Percentiles rank a stretch among this genome's conserved stretches.
phyloP scores from a whole-genome alignment of 176 grass and related monocot species.

The Triticum urartu region DNA sequence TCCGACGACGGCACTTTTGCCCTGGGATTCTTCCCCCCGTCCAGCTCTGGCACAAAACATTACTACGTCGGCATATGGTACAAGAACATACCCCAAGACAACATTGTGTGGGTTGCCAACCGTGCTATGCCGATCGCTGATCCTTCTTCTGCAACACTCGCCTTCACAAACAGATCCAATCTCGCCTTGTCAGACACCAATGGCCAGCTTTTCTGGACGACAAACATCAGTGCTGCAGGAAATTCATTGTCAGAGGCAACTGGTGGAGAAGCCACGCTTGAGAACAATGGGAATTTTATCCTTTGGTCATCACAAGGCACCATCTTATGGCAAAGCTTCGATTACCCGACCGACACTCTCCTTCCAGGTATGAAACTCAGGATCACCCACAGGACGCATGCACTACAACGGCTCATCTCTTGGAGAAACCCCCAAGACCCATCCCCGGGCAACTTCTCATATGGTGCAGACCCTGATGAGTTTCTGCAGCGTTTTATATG shows the following conservation, averaged over 20 bases:
- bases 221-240: background rate
- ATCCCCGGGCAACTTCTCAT: constrained; percentile 13
- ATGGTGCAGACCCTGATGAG: constrained; percentile 6
- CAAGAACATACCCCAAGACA: background rate
- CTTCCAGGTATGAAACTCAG: constrained; percentile 29
- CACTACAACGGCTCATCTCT: constrained; percentile 5
- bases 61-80: constrained; percentile 43
- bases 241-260: background rate
- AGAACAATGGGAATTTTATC: constrained; percentile 23
- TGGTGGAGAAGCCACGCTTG: background rate
- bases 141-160: constrained; percentile 4
- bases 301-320: background rate
- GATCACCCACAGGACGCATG: background rate
- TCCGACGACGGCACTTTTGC: constrained; percentile 21
- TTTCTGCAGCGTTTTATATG: constrained; percentile 12
- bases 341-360: constrained; percentile 30
- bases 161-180: constrained; percentile 3
- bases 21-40: constrained; percentile 37
- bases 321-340: constrained; percentile 43
- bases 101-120: constrained; percentile 44
- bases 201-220: constrained; percentile 10
- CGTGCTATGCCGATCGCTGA: constrained; percentile 3
- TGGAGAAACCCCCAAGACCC: constrained; percentile 32
- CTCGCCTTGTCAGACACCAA: constrained; percentile 2
- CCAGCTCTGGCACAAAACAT: background rate